A percentile compares a stretch with the other conserved stretches of the same genome.
Conservation (phyloP, 2,329 filamentous ascomycete genomes). For the Beauveria pseudobassiana region DNA sequence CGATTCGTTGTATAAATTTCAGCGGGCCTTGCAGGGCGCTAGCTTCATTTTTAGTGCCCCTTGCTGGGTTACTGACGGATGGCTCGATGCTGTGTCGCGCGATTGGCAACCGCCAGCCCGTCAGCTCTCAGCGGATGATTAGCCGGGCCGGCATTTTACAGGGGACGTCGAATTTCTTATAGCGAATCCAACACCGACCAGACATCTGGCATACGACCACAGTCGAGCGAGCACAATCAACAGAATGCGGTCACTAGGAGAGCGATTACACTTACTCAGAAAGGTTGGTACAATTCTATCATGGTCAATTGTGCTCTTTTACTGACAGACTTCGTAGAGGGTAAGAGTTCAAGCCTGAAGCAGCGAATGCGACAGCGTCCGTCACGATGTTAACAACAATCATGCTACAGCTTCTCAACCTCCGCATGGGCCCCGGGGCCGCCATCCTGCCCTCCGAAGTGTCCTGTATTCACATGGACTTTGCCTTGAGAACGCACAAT, state of each 20-base stretch:
- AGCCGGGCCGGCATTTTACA: constrained; percentile 21
- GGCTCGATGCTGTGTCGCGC: background rate
- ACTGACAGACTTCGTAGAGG: constrained; percentile 4
- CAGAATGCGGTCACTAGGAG: constrained; percentile 43
- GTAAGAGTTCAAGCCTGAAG: constrained; percentile 12
- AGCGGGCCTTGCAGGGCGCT: constrained; percentile 4
- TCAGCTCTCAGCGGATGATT: constrained; percentile 16
- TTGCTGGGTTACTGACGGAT: background rate
- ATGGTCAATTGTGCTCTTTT: constrained; percentile 27
- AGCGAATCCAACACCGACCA: background rate
- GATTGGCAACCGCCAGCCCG: background rate
- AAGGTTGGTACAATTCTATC: constrained; percentile 37
- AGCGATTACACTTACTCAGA: constrained; percentile 68
- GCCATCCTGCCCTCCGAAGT: constrained; percentile 71
- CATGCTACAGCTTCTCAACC: constrained; percentile 54
- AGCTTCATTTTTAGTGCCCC: background rate
- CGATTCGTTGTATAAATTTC: constrained; percentile 3
- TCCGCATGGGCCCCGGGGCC: constrained; percentile 78
- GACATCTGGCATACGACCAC: background rate
- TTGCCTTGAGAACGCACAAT: constrained; percentile 51
- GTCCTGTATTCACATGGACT: constrained; percentile 67
- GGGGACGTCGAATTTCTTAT: constrained; percentile 2
- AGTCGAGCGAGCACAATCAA: background rate
- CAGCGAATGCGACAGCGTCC: constrained; percentile 14
- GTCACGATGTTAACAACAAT: constrained; percentile 19